phyloP scores from a whole-genome alignment of 208 protist genomes.

The Trichomonas tenax region DNA sequence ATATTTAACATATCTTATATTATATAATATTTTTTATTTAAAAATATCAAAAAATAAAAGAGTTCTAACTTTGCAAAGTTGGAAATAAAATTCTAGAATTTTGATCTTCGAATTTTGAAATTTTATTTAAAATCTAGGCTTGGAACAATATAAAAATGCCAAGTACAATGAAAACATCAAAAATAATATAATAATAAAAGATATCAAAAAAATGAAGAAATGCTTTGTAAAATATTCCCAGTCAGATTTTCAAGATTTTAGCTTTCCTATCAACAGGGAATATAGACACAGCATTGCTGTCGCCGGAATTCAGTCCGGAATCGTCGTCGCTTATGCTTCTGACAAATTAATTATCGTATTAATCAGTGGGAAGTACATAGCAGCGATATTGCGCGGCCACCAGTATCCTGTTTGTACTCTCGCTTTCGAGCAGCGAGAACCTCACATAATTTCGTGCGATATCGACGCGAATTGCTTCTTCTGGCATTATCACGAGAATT shows the following conservation, averaged over 20 bases:
- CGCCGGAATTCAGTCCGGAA: not conserved
- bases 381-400: not conserved
- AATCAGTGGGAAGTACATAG: not conserved
- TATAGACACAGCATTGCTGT: not conserved
- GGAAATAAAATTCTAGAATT: too few relatives aligned
- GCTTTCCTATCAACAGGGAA: not conserved
- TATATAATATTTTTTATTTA: too few relatives aligned
- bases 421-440: not conserved
- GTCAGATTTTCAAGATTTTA: not conserved
- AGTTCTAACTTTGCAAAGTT: too few relatives aligned
- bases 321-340: not conserved
- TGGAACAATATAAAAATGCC: too few relatives aligned
- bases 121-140: too few relatives aligned
- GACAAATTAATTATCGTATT: not conserved
- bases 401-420: not conserved
- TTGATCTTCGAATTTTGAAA: too few relatives aligned
- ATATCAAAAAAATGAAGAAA: not conserved
- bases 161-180: too few relatives aligned
- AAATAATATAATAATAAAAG: too few relatives aligned
- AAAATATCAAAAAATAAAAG: too few relatives aligned
- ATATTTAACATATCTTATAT: too few relatives aligned
- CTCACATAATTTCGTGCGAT: slow-evolving; percentile 12
- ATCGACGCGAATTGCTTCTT: not conserved
- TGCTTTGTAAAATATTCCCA: not conserved
- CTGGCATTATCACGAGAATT: not conserved